Evolutionary conservation across 2,329 filamentous ascomycete species (phyloP).

Genomic region (Dothidotthia symphoricarpi): DNA sequence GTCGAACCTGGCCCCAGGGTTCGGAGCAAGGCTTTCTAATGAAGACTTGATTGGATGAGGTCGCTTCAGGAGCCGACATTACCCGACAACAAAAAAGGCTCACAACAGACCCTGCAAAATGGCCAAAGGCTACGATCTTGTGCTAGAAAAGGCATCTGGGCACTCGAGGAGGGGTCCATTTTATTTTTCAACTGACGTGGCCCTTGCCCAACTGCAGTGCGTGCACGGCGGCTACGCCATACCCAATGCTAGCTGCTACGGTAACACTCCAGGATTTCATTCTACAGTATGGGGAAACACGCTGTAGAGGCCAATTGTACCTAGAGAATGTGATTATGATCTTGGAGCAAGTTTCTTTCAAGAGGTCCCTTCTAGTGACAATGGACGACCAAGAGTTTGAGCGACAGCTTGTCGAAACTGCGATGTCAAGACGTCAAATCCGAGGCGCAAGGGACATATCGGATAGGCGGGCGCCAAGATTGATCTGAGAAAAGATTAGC

Average conservation of each 20-base stretch:
- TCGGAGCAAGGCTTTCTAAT: too few species aligned
- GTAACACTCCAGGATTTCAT: constrained; percentile 15
- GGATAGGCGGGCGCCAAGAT: too few species aligned
- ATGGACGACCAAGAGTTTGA: background rate
- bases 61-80: constrained; percentile 3
- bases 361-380: background rate
- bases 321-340: background rate
- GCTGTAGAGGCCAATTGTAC: constrained; percentile 1
- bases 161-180: constrained; percentile 22
- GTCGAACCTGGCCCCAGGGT: too few species aligned
- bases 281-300: constrained; percentile 3
- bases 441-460: too few species aligned
- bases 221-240: constrained; percentile 13
- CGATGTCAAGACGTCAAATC: background rate
- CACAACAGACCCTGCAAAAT: constrained; percentile 1
- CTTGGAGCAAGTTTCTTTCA: background rate
- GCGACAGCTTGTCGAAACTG: background rate
- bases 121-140: background rate
- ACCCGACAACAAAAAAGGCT: constrained; percentile 5
- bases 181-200: constrained; percentile 11
- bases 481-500: too few species aligned
- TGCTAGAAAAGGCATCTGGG: constrained; percentile 22
- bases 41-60: background rate
- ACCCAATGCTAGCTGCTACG: constrained; percentile 21
- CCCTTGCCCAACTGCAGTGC: constrained; percentile 14